Evolutionary conservation across 2,329 filamentous ascomycete genomes (phyloP).

Genomic region (Hirsutella minnesotensis): DNA sequence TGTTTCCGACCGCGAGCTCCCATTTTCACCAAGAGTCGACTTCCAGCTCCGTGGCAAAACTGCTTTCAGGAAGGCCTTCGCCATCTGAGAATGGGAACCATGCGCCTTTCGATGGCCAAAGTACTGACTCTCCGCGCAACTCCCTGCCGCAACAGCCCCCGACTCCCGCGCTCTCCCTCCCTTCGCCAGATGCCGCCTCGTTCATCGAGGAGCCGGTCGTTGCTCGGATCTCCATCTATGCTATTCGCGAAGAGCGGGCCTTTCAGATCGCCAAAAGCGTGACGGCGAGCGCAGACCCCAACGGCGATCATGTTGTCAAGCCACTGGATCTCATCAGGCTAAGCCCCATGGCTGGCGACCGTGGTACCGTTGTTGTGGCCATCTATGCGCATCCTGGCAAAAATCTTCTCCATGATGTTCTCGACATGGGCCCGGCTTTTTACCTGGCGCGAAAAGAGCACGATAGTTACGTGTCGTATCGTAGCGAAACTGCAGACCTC

Average conservation of each 20-base stretch:
- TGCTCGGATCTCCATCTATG: conserved; percentile 72
- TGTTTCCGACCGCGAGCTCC: conserved; percentile 33
- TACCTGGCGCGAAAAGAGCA: conserved; percentile 44
- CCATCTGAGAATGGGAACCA: conserved; percentile 23
- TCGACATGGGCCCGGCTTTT: conserved; percentile 69
- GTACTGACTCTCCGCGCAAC: conserved; percentile 20
- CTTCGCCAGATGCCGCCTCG: conserved; percentile 35
- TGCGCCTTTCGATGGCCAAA: conserved; percentile 17
- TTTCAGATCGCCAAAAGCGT: conserved; percentile 73
- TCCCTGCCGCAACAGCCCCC: conserved; percentile 10
- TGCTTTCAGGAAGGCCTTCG: conserved; percentile 30
- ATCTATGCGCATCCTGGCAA: conserved; percentile 70
- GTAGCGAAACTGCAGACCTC: conserved; percentile 31
- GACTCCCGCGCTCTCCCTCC: conserved; percentile 19
- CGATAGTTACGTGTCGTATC: conserved; percentile 35
- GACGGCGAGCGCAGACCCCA: conserved; percentile 57
- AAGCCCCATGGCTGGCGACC: conserved; percentile 54
- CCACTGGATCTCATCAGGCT: conserved; percentile 72
- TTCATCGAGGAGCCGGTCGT: conserved; percentile 55
- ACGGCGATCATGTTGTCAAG: conserved; percentile 64
- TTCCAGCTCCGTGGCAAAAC: conserved; percentile 28
- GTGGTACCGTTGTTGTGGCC: conserved; percentile 60
- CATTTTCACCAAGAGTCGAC: conserved; percentile 31
- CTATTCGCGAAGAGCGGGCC: conserved; percentile 73
- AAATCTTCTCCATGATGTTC: conserved; percentile 58